A percentile compares a stretch with the other conserved stretches of the same genome.
Conservation (phyloP, 2,329 filamentous ascomycete genomes). For the Cercospora zeina region DNA sequence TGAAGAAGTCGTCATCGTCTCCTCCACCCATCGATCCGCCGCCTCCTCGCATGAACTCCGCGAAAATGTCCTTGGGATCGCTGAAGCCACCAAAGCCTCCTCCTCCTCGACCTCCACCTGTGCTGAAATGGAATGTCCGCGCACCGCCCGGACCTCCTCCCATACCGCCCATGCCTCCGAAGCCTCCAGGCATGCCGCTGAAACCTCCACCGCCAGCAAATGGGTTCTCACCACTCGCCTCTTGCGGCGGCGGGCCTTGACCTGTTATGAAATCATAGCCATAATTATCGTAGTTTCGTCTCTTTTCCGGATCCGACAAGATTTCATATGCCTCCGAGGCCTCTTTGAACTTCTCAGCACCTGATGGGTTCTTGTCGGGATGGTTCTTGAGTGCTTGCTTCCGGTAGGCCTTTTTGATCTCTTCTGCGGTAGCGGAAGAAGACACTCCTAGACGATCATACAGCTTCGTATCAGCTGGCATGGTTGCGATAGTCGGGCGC, state of each 20-base stretch:
- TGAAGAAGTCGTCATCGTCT: slow-evolving; percentile 54
- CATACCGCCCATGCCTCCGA: slow-evolving; percentile 54
- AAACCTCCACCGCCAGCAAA: slow-evolving; percentile 50
- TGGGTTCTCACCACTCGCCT: slow-evolving; percentile 50
- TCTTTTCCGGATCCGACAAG: slow-evolving; percentile 93
- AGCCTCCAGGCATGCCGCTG: slow-evolving; percentile 60
- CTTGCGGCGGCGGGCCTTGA: slow-evolving; percentile 53
- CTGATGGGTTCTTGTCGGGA: slow-evolving; percentile 91
- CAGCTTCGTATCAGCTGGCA: slow-evolving; percentile 94
- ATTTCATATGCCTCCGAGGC: slow-evolving; percentile 98
- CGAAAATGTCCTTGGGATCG: slow-evolving; percentile 80
- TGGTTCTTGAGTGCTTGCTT: slow-evolving; percentile 82
- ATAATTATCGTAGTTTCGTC: slow-evolving; percentile 91
- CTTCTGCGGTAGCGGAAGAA: slow-evolving; percentile 79
- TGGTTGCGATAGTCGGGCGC: slow-evolving; percentile 43
- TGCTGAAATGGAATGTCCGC: slow-evolving; percentile 66
- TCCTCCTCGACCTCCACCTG: slow-evolving; percentile 53
- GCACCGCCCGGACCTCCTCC: slow-evolving; percentile 52
- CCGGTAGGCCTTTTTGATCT: slow-evolving; percentile 94
- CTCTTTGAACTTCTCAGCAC: slow-evolving; percentile 95
- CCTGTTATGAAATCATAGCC: slow-evolving; percentile 79
- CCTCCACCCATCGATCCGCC: slow-evolving; percentile 51
- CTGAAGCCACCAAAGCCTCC: slow-evolving; percentile 77
- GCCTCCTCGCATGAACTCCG: slow-evolving; percentile 71
- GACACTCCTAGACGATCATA: slow-evolving; percentile 84